Conservation (phyloP, 2,329 filamentous ascomycete species). For the Clarireedia sp. region DNA sequence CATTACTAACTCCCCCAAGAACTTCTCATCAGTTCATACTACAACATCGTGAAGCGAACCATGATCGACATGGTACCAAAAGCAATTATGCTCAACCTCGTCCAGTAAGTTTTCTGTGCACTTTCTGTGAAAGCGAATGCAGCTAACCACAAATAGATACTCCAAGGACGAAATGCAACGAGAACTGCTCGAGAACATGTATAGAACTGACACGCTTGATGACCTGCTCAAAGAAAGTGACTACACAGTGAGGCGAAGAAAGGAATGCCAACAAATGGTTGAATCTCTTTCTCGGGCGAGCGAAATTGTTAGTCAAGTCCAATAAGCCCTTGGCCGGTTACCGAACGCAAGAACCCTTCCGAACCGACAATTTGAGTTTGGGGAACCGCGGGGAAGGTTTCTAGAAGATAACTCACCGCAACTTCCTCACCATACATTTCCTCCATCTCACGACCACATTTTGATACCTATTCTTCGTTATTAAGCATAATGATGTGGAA, state of each 20-base stretch:
- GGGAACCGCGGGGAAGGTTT: constrained; percentile 11
- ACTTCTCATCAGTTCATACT: constrained; percentile 92
- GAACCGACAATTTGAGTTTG: constrained; percentile 9
- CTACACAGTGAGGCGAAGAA: constrained; percentile 87
- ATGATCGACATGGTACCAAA: constrained; percentile 99
- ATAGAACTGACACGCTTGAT: constrained; percentile 81
- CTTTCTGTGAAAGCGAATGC: neutral
- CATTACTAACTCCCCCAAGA: constrained; percentile 43
- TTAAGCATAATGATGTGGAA: constrained; percentile 21
- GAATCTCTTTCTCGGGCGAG: constrained; percentile 82
- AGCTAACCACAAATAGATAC: constrained; percentile 45
- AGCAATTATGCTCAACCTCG: constrained; percentile 95
- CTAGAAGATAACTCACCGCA: constrained; percentile 14
- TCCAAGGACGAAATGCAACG: constrained; percentile 99
- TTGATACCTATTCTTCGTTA: constrained; percentile 21
- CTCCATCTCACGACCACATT: constrained; percentile 17
- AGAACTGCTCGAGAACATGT: constrained; percentile 96
- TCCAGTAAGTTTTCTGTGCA: constrained; percentile 59
- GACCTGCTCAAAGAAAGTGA: constrained; percentile 96
- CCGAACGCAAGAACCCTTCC: constrained; percentile 13
- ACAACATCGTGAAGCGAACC: constrained; percentile 93
- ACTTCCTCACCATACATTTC: constrained; percentile 14
- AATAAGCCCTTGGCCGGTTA: constrained; percentile 21
- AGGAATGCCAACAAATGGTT: constrained; percentile 99
- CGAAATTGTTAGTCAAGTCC: constrained; percentile 84